Base-by-base conservation (phyloP, 768 basidiomycete species). In the Pleurotus tuber-regium region DNA sequence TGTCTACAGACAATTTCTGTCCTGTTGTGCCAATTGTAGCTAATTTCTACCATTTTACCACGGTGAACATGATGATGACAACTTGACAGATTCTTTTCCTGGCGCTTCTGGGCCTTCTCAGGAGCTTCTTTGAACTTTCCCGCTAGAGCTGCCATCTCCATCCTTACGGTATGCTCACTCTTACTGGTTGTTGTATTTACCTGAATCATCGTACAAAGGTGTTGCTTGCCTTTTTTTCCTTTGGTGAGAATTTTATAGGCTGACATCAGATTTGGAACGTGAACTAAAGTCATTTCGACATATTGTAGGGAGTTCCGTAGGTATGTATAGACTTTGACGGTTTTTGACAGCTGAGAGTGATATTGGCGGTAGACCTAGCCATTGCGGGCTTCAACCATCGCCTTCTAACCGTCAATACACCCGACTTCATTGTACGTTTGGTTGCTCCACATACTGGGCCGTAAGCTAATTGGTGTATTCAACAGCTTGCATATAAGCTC, bases 101-200 rank as follows among this genome's bases (percentile, higher is more conserved):
- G 46, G 46, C 46, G 46, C 25, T 19, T 47, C 23, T 47, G 46
- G 46, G 30, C 46, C 5, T 47, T 47, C 30, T 47, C 46, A 24
- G 29, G 46, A 10, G 31, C 46, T 4, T 43, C 24, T 43, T 28
- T 43, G 23, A 43, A 28, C 14, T 28, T 28, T 10, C 43, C 24
- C 14, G 11, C 25, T 14, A 24, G 43, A 18, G 26, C 16, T 10
- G 16, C 43, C 14, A 47, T 47, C n/a, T 47, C 44, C 29, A 16
- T 35, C 10, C 6, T 47, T 7, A 47, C 44, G 8, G 44, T 47
- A 19, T 19, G 44, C 4, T 25, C 23, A 21, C 25, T 8, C 14
- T 25, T 25, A 16, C 1, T 16, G 2, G 16, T 21, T n/a, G 1
- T 26, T 28, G 8, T n/a, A 5, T 38, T 16, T 38, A 38, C 6